These are phyloP conservation scores for Serendipita sp. DNA, from an alignment of 768 basidiomycete genomes.

Conservation along the genomic window DNA sequence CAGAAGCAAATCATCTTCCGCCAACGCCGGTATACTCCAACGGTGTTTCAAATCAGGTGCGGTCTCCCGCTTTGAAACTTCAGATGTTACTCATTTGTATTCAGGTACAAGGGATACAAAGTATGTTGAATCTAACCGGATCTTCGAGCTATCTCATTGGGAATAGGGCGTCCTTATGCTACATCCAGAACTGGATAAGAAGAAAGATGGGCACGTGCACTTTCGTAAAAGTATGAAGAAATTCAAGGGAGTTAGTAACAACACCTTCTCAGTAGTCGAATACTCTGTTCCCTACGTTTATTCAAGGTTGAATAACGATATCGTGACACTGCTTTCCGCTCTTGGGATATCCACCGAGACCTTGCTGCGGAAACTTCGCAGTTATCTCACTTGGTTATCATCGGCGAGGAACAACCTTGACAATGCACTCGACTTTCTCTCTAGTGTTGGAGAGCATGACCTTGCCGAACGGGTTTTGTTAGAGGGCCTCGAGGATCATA, in stretches of 20 bases:
- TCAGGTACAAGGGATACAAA: conserved; percentile 54
- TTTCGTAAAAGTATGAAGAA: conserved; percentile 61
- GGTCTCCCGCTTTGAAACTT: background rate
- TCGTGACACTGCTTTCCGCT: conserved; percentile 47
- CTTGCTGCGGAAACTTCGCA: conserved; percentile 36
- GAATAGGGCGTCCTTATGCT: conserved; percentile 40
- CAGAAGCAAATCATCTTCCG: conserved; percentile 40
- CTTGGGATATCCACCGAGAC: conserved; percentile 42
- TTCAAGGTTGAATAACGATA: conserved; percentile 52
- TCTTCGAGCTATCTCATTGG: background rate
- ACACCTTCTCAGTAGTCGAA: conserved; percentile 51
- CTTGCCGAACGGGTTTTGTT: conserved; percentile 38
- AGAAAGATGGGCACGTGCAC: conserved; percentile 28
- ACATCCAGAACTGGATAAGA: conserved; percentile 38
- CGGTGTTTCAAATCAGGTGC: conserved; percentile 48
- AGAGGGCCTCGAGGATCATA: conserved; percentile 33
- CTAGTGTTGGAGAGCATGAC: conserved; percentile 31
- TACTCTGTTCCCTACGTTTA: conserved; percentile 48
- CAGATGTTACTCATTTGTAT: background rate
- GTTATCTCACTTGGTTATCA: conserved; percentile 43
- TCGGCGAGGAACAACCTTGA: conserved; percentile 31
- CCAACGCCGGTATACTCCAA: conserved; percentile 39
- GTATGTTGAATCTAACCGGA: conserved; percentile 13
- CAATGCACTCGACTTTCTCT: conserved; percentile 38
- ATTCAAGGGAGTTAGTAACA: conserved; percentile 37